Percentiles rank a stretch among this genome's conserved stretches.
phyloP scores from a whole-genome alignment of 225 moss, liverwort and hornwort genomes.

The Anthoceros angustus region DNA sequence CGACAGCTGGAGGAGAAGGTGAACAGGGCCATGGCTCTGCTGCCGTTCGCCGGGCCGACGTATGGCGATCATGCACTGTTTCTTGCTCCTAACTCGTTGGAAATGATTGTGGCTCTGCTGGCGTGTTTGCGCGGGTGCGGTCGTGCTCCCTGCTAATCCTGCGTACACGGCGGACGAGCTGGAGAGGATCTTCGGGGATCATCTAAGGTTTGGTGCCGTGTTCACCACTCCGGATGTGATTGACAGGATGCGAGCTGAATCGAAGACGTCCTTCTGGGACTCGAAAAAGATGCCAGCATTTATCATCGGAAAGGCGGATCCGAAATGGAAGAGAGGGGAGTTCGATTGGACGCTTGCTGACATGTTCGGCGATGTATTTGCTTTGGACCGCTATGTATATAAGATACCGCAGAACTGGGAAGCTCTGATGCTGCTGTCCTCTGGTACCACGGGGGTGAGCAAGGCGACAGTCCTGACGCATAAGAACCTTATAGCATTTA shows the following conservation, averaged over 20 bases:
- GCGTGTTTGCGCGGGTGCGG: conserved; percentile 5
- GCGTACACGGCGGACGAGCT: conserved; percentile 16
- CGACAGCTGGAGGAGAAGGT: conserved; percentile 13
- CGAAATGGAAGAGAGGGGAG: not conserved
- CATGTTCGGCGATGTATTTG: conserved; percentile 11
- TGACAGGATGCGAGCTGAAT: too few species aligned
- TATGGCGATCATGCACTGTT: conserved; percentile 24
- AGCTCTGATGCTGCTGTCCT: too few species aligned
- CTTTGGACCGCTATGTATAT: too few species aligned
- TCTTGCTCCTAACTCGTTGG: conserved; percentile 16
- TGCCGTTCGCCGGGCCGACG: conserved; percentile 19
- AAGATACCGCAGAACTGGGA: too few species aligned
- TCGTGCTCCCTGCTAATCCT: too few species aligned
- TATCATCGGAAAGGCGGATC: conserved; percentile 10
- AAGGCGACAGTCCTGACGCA: too few species aligned
- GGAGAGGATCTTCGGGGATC: conserved; percentile 9
- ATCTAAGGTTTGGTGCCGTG: too few species aligned
- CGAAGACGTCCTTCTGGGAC: too few species aligned
- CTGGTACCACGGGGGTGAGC: too few species aligned
- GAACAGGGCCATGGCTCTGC: conserved; percentile 12
- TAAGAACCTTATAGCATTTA: too few species aligned
- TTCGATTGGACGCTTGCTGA: conserved; percentile 4
- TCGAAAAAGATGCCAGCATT: too few species aligned
- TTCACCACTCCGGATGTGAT: too few species aligned
- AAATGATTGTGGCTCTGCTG: conserved; percentile 14